phyloP scores from a whole-genome alignment of 345 rosid genomes.

The Fremontodendron californicum region DNA sequence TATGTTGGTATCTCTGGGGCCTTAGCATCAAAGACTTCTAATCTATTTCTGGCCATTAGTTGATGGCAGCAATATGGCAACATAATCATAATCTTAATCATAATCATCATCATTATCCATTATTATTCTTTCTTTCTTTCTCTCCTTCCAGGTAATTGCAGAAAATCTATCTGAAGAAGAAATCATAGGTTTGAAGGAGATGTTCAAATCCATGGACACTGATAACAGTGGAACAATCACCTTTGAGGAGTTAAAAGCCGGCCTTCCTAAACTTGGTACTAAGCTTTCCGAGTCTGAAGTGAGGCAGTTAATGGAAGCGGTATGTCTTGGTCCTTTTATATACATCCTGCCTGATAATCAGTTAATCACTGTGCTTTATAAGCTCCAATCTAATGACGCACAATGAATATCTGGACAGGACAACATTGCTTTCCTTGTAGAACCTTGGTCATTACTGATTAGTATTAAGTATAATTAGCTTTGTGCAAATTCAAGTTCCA shows the following conservation, averaged over 20 bases:
- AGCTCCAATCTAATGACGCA: not conserved
- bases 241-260: constrained; percentile 82
- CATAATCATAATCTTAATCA: too few relatives aligned
- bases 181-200: constrained; percentile 87
- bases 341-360: not conserved
- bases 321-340: constrained; percentile 28
- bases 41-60: not conserved
- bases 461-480: not conserved
- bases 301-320: constrained; percentile 92
- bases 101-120: not conserved
- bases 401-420: not conserved
- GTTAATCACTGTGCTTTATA: not conserved
- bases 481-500: not conserved
- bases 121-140: constrained; percentile 10
- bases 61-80: not conserved
- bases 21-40: not conserved
- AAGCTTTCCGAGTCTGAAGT: constrained; percentile 88
- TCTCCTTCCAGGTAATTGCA: constrained; percentile 67
- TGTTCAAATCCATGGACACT: constrained; percentile 92
- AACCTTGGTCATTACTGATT: not conserved
- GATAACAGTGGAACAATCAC: constrained; percentile 90
- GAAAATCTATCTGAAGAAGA: constrained; percentile 97
- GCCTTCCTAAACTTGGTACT: constrained; percentile 84
- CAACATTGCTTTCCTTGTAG: not conserved
- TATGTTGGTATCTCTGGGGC: not conserved